Percentiles rank a stretch among this genome's conserved stretches.
Conservation (phyloP, 768 basidiomycete genomes). For the Termitomyces eurrhizus region DNA sequence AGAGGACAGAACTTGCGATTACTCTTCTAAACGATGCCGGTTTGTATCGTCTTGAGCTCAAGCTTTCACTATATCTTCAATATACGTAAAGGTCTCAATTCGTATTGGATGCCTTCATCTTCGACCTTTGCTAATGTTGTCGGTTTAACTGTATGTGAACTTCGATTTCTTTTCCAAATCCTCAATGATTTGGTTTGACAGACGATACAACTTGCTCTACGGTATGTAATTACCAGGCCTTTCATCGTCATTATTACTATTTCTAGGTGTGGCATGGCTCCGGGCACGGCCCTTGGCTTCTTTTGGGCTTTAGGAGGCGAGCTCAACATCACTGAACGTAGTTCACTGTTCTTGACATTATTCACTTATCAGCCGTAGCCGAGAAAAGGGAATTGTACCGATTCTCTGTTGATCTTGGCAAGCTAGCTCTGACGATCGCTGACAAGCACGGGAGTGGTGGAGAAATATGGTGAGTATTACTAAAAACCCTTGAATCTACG, state of each 20-base stretch:
- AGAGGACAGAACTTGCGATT: constrained; percentile 58
- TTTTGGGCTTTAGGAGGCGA: no score
- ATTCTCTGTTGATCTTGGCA: constrained; percentile 65
- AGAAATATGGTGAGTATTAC: constrained; percentile 56
- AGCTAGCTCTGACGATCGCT: constrained; percentile 63
- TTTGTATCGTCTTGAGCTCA: no score
- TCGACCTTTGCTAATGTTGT: constrained; percentile 58
- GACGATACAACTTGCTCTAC: constrained; percentile 65
- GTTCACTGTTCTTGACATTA: no score
- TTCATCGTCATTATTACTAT: no score
- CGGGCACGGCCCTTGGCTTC: no score
- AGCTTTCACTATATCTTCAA: neutral
- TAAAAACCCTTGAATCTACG: neutral
- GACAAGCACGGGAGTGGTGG: constrained; percentile 57
- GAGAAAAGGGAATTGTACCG: no score
- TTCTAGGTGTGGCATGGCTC: no score
- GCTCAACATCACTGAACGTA: no score
- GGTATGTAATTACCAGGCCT: no score
- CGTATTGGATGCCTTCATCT: constrained; percentile 62
- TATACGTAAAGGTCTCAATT: constrained; percentile 48
- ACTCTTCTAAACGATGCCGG: constrained; percentile 61
- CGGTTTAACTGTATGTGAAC: constrained; percentile 54
- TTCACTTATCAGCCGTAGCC: no score
- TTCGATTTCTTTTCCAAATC: neutral
- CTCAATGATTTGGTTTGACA: constrained; percentile 20